phyloP scores from a whole-genome alignment of 2,329 filamentous ascomycete genomes.

The Lizonia empirigonia region DNA sequence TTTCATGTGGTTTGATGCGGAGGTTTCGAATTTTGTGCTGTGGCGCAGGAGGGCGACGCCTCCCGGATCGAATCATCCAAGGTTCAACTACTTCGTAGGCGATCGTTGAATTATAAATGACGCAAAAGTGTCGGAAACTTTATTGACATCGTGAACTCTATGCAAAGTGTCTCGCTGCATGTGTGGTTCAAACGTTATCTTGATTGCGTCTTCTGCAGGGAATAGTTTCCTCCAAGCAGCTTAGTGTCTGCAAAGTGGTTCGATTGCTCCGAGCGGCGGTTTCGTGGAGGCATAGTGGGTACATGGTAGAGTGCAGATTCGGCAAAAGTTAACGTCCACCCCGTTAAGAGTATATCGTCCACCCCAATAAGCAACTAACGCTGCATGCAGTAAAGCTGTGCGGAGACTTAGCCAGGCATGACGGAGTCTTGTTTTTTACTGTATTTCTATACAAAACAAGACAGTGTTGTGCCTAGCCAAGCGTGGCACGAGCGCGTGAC shows the following conservation, averaged over 20 bases:
- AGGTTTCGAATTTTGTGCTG: neutral
- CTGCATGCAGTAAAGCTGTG: too few relatives aligned
- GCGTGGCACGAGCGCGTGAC: too few relatives aligned
- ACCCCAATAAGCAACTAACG: too few relatives aligned
- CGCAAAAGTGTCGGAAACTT: slow-evolving; percentile 6
- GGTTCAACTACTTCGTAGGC: slow-evolving; percentile 1
- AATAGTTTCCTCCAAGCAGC: neutral
- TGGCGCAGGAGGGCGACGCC: neutral
- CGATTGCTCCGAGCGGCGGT: neutral
- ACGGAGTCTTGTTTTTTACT: too few relatives aligned
- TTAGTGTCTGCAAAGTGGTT: neutral
- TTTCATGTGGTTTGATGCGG: neutral
- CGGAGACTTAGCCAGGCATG: too few relatives aligned
- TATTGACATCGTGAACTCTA: neutral
- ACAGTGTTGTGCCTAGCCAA: too few relatives aligned
- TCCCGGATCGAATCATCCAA: neutral
- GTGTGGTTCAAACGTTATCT: neutral
- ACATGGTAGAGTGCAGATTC: slow-evolving; percentile 2
- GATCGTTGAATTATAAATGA: slow-evolving; percentile 5
- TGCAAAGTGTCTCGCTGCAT: neutral
- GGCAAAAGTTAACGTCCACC: too few relatives aligned
- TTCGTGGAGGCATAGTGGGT: neutral
- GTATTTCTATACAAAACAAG: too few relatives aligned
- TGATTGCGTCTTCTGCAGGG: neutral
- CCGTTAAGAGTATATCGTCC: too few relatives aligned